Evolutionary conservation across 2,329 filamentous ascomycete genomes (phyloP), one percentile per base, ranked within the genome.

Genomic region (Fusarium sp.): DNA sequence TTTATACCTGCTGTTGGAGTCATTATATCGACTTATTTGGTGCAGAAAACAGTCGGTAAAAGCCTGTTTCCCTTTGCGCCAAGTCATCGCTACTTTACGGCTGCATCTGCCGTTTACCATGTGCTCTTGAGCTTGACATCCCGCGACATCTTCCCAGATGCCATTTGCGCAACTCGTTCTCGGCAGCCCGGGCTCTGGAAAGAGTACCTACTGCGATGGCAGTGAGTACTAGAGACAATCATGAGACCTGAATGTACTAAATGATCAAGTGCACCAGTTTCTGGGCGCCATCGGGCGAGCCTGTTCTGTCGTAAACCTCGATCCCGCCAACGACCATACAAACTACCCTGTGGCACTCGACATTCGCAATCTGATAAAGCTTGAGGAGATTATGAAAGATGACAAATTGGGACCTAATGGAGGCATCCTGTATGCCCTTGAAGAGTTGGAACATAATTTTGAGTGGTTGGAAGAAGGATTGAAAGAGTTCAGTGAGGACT

Each of bases 201-300:
- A 99, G 82, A 97, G 94, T 69, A 99, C 96, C 9, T 97, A 97
- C 78, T 98, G 95, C 84, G 93, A 98, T 88, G 96, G 96, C 77
- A 97, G 88, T 90, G 79, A 78, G 88, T 75, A n/a, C 1, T 10
- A 10, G n/a, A 46, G 4, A 6, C 11, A 2, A 2, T 14, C 5
- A 15, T 6, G 13, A 4, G 3, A 20, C 15, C 4, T 3, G 58
- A 71, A 25, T 30, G 14, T 27, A 22, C 62, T 56, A 46, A 52
- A 41, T 33, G 6, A 27, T 39, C 14, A 57, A 90, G 88, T 99
- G 92, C 93, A 97, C 76, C 96, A 99, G 82, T 99, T 99, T 82
- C 91, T 98, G 85, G 91, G 91, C 70, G 95, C 96, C 67, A 97
- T 99, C 77, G 94, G 94, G 63, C 91, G 96, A 57, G 94, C 96